Percentiles rank a stretch among this genome's conserved stretches.
Conservation (phyloP, 768 basidiomycete species). For the Boletus edulis region DNA sequence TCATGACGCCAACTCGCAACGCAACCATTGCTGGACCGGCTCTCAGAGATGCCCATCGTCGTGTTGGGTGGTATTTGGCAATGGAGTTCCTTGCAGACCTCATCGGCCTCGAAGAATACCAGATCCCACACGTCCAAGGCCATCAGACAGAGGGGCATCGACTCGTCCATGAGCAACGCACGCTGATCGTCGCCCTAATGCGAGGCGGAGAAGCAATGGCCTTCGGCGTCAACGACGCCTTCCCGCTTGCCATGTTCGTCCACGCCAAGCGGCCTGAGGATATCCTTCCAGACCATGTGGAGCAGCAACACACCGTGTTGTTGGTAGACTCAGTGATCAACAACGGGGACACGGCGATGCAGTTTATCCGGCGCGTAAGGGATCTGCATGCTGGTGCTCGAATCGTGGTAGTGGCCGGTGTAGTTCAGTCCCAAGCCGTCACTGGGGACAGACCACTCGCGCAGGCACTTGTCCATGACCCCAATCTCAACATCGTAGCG, state of each 20-base stretch:
- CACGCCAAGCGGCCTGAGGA: slow-evolving; percentile 15
- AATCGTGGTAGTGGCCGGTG: slow-evolving; percentile 14
- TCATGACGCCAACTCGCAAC: slow-evolving; percentile 13
- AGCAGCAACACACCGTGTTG: slow-evolving; percentile 12
- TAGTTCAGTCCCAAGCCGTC: slow-evolving; percentile 12
- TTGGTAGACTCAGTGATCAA: slow-evolving; percentile 16
- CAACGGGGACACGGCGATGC: slow-evolving; percentile 11
- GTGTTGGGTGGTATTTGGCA: slow-evolving; percentile 15
- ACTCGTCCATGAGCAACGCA: slow-evolving; percentile 12
- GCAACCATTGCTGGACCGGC: slow-evolving; percentile 15
- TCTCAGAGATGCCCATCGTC: slow-evolving; percentile 16
- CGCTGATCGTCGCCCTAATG: slow-evolving; percentile 14
- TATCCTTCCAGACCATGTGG: slow-evolving; percentile 11
- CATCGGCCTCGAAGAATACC: slow-evolving; percentile 15
- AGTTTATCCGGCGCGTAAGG: slow-evolving; percentile 11
- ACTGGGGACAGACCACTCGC: slow-evolving; percentile 11
- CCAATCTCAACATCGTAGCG: slow-evolving; percentile 11
- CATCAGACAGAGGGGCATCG: slow-evolving; percentile 14
- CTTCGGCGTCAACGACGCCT: slow-evolving; percentile 13
- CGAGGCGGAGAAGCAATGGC: slow-evolving; percentile 15
- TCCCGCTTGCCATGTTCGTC: slow-evolving; percentile 15
- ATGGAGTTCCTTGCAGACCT: slow-evolving; percentile 17
- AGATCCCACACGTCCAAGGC: slow-evolving; percentile 13
- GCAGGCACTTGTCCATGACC: slow-evolving; percentile 12
- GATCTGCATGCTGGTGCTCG: slow-evolving; percentile 11